Conservation (phyloP, 345 rosid species). For the Isatis tinctoria region DNA sequence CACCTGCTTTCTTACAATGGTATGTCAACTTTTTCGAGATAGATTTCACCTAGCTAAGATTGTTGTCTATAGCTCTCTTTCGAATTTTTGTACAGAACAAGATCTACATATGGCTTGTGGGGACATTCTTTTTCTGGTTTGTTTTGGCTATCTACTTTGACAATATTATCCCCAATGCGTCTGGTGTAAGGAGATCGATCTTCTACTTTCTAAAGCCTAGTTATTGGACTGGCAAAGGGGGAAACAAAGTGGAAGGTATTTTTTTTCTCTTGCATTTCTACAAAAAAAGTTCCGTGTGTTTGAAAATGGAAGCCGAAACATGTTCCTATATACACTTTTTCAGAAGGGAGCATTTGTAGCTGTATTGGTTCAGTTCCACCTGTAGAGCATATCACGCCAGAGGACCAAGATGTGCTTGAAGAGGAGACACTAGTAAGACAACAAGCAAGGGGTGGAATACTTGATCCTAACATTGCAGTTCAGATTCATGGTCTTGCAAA, state of each 20-base stretch:
- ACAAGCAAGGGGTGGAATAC: constrained; percentile 38
- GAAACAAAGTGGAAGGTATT: constrained; percentile 63
- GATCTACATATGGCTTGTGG: constrained; percentile 60
- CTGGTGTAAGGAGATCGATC: constrained; percentile 66
- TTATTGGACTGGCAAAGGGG: constrained; percentile 87
- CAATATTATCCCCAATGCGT: constrained; percentile 76
- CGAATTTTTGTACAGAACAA: constrained; percentile 54
- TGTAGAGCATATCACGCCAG: constrained; percentile 45
- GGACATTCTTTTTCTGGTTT: constrained; percentile 61
- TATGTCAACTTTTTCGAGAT: constrained; percentile 32
- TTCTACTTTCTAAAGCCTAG: constrained; percentile 75
- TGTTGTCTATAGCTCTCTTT: background rate
- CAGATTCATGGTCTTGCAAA: constrained; percentile 74
- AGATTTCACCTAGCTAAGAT: background rate
- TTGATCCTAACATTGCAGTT: constrained; percentile 68
- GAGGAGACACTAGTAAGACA: constrained; percentile 67
- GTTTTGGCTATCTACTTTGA: constrained; percentile 76
- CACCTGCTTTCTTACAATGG: constrained; percentile 66
- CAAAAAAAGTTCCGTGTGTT: background rate
- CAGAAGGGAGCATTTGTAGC: constrained; percentile 84
- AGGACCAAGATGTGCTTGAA: constrained; percentile 82
- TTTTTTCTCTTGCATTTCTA: background rate
- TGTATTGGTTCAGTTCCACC: constrained; percentile 61
- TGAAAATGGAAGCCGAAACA: background rate
- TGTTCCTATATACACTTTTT: constrained; percentile 7